These are phyloP conservation scores for Canariomyces notabilis DNA, from an alignment of 2,329 filamentous ascomycete genomes.

Conservation along the genomic window DNA sequence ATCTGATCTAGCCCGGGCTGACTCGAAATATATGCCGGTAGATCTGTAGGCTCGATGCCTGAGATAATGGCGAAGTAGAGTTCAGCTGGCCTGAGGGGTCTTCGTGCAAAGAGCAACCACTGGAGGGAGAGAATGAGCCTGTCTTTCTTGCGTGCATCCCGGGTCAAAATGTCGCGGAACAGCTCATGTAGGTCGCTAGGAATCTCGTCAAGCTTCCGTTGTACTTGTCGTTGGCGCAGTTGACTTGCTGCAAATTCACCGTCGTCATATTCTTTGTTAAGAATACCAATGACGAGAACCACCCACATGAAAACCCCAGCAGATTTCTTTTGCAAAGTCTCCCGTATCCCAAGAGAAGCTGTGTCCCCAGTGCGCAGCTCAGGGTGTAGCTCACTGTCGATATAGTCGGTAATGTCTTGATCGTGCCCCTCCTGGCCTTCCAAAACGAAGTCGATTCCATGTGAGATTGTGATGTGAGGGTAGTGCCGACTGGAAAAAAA, in stretches of 20 bases:
- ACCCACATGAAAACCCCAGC: slow-evolving; percentile 22
- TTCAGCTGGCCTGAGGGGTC: slow-evolving; percentile 32
- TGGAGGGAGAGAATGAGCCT: slow-evolving; percentile 42
- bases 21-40: neutral
- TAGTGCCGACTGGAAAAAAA: slow-evolving; percentile 19
- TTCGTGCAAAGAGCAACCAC: slow-evolving; percentile 48
- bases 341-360: neutral
- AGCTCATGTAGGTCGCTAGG: slow-evolving; percentile 32
- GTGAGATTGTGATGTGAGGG: slow-evolving; percentile 14
- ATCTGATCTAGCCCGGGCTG: neutral
- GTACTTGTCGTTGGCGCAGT: too few species aligned
- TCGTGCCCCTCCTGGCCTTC: slow-evolving; percentile 9
- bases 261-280: slow-evolving; percentile 10
- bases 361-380: too few species aligned
- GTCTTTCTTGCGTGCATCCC: slow-evolving; percentile 38
- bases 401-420: slow-evolving; percentile 14
- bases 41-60: neutral
- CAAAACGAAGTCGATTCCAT: slow-evolving; percentile 2
- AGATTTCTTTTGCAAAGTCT: slow-evolving; percentile 8
- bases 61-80: slow-evolving; percentile 13
- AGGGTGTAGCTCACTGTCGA: slow-evolving; percentile 9
- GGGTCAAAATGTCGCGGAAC: slow-evolving; percentile 45
- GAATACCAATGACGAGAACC: slow-evolving; percentile 14
- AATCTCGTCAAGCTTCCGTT: slow-evolving; percentile 1
- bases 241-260: neutral